Percentiles rank a stretch among this genome's conserved stretches.
phyloP scores from a whole-genome alignment of 805 yeast genomes.

The Kluyveromyces dobzhanskii region DNA sequence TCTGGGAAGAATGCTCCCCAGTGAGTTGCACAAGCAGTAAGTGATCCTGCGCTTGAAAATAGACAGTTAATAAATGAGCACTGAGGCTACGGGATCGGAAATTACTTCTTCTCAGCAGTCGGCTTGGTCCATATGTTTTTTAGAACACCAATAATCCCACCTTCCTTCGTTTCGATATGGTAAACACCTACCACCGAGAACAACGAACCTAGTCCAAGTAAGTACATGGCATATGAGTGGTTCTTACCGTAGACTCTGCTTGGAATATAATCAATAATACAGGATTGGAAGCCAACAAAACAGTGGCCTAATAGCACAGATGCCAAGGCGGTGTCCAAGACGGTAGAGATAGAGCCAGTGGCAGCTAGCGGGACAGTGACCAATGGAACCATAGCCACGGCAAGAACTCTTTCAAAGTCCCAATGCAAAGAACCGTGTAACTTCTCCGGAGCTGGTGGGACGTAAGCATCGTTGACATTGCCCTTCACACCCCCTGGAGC shows the following conservation, averaged over 20 bases:
- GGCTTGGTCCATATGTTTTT: constrained; percentile 47
- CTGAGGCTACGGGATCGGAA: too few relatives aligned
- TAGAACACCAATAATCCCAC: constrained; percentile 67
- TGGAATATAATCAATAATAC: constrained; percentile 91
- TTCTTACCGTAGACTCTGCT: constrained; percentile 72
- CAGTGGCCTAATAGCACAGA: constrained; percentile 64
- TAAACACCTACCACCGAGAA: constrained; percentile 74
- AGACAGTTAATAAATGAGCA: too few relatives aligned
- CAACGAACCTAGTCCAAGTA: constrained; percentile 65
- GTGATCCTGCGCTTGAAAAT: too few relatives aligned
- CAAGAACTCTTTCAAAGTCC: constrained; percentile 74
- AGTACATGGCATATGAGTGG: constrained; percentile 58
- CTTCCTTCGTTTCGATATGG: constrained; percentile 67
- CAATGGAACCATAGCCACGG: constrained; percentile 70
- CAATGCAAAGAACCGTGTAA: constrained; percentile 86
- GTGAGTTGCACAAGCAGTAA: too few relatives aligned
- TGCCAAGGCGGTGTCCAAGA: constrained; percentile 64
- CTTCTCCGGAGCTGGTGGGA: constrained; percentile 52
- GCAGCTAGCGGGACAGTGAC: constrained; percentile 65
- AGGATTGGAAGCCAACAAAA: constrained; percentile 80
- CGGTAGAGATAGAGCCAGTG: constrained; percentile 56
- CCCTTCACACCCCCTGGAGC: constrained; percentile 90
- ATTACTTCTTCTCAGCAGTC: constrained; percentile 13
- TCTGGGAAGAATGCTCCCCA: too few relatives aligned
- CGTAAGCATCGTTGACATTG: constrained; percentile 85